phyloP scores from a whole-genome alignment of 257 asterid species.

The Prunella vulgaris region DNA sequence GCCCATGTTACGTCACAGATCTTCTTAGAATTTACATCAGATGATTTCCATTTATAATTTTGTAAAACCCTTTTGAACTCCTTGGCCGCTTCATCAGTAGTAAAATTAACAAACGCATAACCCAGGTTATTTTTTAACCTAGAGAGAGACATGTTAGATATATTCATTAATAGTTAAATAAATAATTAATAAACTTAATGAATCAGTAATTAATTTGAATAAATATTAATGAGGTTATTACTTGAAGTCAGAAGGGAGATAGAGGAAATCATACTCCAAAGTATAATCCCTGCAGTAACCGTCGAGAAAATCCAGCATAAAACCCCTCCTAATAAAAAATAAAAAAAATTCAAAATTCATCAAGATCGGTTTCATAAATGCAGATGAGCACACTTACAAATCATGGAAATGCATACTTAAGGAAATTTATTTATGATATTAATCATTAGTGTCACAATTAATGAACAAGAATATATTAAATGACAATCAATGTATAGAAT shows the following conservation, averaged over 20 bases:
- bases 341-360: too few species aligned
- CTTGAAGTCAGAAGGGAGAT: constrained; percentile 58
- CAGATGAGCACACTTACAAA: not conserved
- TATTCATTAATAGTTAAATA: not conserved
- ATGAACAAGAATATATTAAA: not conserved
- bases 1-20: constrained; percentile 50
- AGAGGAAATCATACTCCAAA: constrained; percentile 51
- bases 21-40: constrained; percentile 18
- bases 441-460: not conserved
- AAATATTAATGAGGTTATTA: not conserved
- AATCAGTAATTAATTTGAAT: not conserved
- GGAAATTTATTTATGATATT: constrained; percentile 9
- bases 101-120: constrained; percentile 51
- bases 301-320: constrained; percentile 43
- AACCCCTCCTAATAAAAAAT: constrained; percentile 31
- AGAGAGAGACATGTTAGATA: not conserved
- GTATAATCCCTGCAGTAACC: constrained; percentile 17
- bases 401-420: not conserved
- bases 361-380: not conserved
- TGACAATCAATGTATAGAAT: too few species aligned
- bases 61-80: constrained; percentile 21
- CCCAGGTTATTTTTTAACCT: constrained; percentile 40
- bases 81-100: constrained; percentile 24
- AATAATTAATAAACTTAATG: not conserved
- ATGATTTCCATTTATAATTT: constrained; percentile 26